Conservation (phyloP, 129 eudicot genomes). For the Scalesia atractyloides region DNA sequence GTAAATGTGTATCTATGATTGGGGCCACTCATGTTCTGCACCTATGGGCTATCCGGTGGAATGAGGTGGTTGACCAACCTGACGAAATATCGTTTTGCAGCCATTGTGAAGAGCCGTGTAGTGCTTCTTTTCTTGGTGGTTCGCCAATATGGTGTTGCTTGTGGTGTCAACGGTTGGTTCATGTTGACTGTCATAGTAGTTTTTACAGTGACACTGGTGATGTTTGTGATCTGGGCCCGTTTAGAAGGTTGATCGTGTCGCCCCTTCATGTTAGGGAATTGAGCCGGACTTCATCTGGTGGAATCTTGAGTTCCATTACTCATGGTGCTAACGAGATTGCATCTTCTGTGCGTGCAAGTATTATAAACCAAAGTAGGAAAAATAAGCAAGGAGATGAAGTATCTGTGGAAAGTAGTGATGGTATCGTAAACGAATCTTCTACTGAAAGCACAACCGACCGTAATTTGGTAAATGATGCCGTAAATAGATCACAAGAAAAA, state of each 20-base stretch:
- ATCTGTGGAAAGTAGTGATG: constrained; percentile 48
- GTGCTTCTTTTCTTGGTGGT: constrained; percentile 88
- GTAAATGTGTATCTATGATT: constrained; percentile 85
- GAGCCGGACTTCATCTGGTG: constrained; percentile 51
- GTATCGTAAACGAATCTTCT: constrained; percentile 46
- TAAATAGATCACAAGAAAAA: constrained; percentile 47
- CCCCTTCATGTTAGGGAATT: constrained; percentile 82
- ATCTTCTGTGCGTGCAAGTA: constrained; percentile 89
- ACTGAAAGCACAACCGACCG: constrained; percentile 50
- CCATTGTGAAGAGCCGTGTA: constrained; percentile 96
- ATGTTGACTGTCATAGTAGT: constrained; percentile 88
- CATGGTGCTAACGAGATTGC: constrained; percentile 99
- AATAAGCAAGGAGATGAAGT: constrained; percentile 54
- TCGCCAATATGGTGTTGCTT: constrained; percentile 86
- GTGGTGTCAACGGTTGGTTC: constrained; percentile 59
- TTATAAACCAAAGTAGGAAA: constrained; percentile 86
- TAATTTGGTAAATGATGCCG: constrained; percentile 40
- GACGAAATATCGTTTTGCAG: constrained; percentile 93
- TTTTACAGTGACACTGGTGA: constrained; percentile 90
- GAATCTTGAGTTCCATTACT: constrained; percentile 83
- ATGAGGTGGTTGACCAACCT: constrained; percentile 80
- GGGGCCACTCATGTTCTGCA: constrained; percentile 74
- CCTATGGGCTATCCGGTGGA: constrained; percentile 96
- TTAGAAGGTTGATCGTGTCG: constrained; percentile 78
- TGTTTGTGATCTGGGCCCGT: constrained; percentile 91